Evolutionary conservation across 768 basidiomycete species (phyloP).

Genomic region (Tulasnella sp.): DNA sequence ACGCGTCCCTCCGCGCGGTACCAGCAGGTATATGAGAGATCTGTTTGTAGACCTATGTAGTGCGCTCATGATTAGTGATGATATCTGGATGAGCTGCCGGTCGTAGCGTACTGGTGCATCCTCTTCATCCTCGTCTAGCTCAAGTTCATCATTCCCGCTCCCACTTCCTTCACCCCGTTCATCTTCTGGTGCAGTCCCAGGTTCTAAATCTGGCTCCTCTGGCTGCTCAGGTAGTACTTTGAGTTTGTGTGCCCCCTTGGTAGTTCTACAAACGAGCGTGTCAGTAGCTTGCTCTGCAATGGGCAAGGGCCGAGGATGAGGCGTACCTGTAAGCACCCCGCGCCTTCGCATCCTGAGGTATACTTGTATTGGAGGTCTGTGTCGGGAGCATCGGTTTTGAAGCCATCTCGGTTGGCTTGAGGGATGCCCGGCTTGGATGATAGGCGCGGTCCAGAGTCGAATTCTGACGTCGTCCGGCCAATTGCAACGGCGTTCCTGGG

Average conservation of each 20-base stretch:
- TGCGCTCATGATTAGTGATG: neutral
- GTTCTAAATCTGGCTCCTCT: constrained; percentile 28
- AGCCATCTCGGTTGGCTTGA: neutral
- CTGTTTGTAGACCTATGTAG: constrained; percentile 75
- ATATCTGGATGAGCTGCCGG: neutral
- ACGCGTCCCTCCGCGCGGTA: constrained; percentile 82
- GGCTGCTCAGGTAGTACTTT: constrained; percentile 83
- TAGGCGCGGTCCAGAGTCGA: too few relatives aligned
- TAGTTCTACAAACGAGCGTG: constrained; percentile 13
- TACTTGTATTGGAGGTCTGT: neutral
- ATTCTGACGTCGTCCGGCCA: neutral
- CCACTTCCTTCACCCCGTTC: constrained; percentile 32
- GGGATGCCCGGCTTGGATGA: neutral
- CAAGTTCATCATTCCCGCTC: constrained; percentile 31
- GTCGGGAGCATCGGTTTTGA: constrained; percentile 12
- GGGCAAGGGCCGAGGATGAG: neutral
- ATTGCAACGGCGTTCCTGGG: too few relatives aligned
- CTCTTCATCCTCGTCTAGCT: constrained; percentile 61
- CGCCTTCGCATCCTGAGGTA: constrained; percentile 6
- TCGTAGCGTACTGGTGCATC: constrained; percentile 46
- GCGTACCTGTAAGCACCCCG: constrained; percentile 4
- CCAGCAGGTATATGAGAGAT: constrained; percentile 90
- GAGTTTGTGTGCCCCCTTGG: constrained; percentile 41
- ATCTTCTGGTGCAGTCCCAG: constrained; percentile 16
- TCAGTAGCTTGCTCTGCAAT: neutral